Evolutionary conservation across 345 rosid species (phyloP), one percentile per base, ranked within the genome.

Genomic region (Populus deltoides): DNA sequence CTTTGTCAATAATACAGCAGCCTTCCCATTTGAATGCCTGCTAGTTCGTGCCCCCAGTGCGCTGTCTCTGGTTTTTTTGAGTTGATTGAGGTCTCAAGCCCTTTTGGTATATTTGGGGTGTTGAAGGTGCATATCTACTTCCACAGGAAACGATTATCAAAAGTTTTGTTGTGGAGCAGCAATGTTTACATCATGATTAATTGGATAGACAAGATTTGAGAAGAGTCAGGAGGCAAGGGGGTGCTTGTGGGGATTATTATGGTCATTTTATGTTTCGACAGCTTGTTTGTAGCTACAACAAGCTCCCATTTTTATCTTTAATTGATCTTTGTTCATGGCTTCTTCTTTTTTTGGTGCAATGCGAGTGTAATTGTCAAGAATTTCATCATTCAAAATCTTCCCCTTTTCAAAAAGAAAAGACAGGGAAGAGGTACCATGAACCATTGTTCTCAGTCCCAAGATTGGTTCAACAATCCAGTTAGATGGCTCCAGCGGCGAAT

Each of bases 1-100:
- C 88, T 82, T 92, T 92, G 78, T 72, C 81, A 86, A 90, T 90
- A 90, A 90, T 77, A 83, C 72, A 51, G 82, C 83, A 81, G 89
- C 87, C 80, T 84, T 73, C 86, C 89, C 76, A 79, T 79, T 79
- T 22, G 55, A 78, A 59, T 66, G 70, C 77, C 73, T 31, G 78
- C 65, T 59, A 68, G 70, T n/a, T 25, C 41, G 35, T 79, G 55
- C 15, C 68, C 69, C 63, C 31, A 29, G 6, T 29, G 65, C 49
- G 47, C 70, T 71, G 63, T 61, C 51, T 18, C 5, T 68, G 41
- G n/a, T 39, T 15, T 39, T 33, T 27, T 31, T 49, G 45, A 22
- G 27, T 70, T 70, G 55, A 57, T 66, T 51, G 9, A 22, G 47
- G 49, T 73, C 57, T 45, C 29, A 45, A 47, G 70, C 66, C 67